Base-by-base conservation (phyloP, 2,329 filamentous ascomycete species). In the Daldinia sp. region DNA sequence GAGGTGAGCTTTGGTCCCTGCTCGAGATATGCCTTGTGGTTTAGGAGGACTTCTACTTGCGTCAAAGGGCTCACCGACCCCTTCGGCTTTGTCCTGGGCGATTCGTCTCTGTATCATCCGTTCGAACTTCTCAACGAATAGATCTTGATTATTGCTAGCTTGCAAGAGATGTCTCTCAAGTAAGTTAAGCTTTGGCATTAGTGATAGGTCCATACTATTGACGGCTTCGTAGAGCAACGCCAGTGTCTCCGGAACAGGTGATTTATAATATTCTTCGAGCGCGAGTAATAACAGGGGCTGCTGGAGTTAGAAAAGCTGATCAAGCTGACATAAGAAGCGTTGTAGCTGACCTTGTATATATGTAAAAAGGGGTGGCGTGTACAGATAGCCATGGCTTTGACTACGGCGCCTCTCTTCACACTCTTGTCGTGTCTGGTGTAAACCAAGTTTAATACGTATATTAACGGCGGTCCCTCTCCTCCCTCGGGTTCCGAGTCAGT, bases 371-470 rank as follows among this genome's bases (percentile, higher is more conserved):
- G 94, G 83, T 99, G 96, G 48, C 96, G 87, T 6, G 96, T 99
- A 84, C 96, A 99, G 74, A 99, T 98, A 33, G 96, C 96, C 96
- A 99, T 99, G 46, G 96, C 93, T 79, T 98, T 98, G 65, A 98
- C 95, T 56, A 98, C 87, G 20, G 96, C 96, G 65, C 96, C 96
- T 86, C 96, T 90, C 81, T 96, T 97, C 54, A 93, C 93, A 20
- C 91, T 92, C 77, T 93, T 95, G 83, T 99, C 96, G 79, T 97
- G 93, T 80, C 98, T 98, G 6, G 95, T 99, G 79, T 99, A 98
- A 74, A 99, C 96, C 77, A 99, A 82, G 79, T 99, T 99, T 73
- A 99, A 84, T 58, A 99, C 96, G 80, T 99, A 98, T 76, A 99
- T 96, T 74, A 99, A 83, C 2, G 96, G 96, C 13, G 96, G 94